Evolutionary conservation across 2,329 filamentous ascomycete species (phyloP), one percentile per base, ranked within the genome.

Genomic region (Fusarium burgessii): DNA sequence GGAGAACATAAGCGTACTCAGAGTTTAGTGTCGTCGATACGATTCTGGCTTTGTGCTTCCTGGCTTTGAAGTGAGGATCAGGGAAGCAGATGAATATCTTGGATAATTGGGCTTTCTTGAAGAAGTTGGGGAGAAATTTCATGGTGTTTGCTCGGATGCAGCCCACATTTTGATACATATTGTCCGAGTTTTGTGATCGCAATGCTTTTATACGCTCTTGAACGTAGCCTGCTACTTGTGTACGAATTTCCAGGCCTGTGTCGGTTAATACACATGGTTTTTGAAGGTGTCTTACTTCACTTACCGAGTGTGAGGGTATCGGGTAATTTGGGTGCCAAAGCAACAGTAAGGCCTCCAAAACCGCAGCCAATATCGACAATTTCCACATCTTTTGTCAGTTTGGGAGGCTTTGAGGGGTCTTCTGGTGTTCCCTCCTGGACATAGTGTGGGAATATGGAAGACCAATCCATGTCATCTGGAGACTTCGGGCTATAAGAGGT

Each of bases 61-160:
- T 89, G 15, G 93, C 90, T 83, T 99, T 99, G 86, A 99, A 99
- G 82, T 99, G 96, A 64, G 96, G 96, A 78, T 99, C 96, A 1
- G 96, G 96, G 79, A 99, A 99, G 84, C 96, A 99, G 76, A 99
- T 93, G 81, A 99, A 99, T 78, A 98, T 93, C 79, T 97, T 97
- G 70, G 87, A 89, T 17, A 99, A 89, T 79, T 98, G 95, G 17
- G 83, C 86, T 77, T 91, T 92, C 58, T 83, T 84, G 85, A 99
- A 98, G 86, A 98, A 97, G 79, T 99, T 98, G 68, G 97, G 95
- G n/a, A 99, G 85, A 81, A 98, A 99, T 80, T 99, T 99, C 96
- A 99, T 99, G 8, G 94, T 93, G 84, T 99, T 99, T 72, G 93
- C 93, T 68, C 96, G 91, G 50, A 99, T 85, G 78, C 94, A 97